A percentile compares a stretch with the other conserved stretches of the same genome.
phyloP scores from a whole-genome alignment of 345 rosid genomes.

The Euphorbia lathyris region DNA sequence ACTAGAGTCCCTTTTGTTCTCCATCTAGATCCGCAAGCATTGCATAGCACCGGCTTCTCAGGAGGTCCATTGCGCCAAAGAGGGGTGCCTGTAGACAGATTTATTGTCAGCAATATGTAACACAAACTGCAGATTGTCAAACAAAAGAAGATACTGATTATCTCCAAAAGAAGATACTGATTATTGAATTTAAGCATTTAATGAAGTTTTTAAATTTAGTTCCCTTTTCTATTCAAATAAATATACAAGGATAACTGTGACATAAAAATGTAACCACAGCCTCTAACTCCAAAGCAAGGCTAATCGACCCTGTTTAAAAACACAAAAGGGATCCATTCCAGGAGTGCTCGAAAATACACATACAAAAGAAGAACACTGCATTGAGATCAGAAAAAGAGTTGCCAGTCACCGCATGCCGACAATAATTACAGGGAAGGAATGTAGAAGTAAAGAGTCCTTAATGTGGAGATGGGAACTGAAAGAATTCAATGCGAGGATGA shows the following conservation, averaged over 20 bases:
- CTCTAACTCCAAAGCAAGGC: too few relatives aligned
- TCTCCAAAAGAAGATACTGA: too few relatives aligned
- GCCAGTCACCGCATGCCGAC: not conserved
- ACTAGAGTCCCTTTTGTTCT: conserved; percentile 83
- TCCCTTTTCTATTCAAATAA: too few relatives aligned
- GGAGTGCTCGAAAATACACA: conserved; percentile 7
- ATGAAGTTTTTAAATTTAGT: too few relatives aligned
- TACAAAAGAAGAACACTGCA: not conserved
- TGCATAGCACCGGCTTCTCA: conserved; percentile 95
- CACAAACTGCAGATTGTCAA: not conserved
- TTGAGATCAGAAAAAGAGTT: not conserved
- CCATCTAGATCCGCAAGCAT: conserved; percentile 99
- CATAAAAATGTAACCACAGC: too few relatives aligned
- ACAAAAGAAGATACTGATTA: conserved; percentile 6
- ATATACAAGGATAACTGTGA: too few relatives aligned
- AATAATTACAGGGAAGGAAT: not conserved
- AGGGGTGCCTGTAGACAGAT: conserved; percentile 66
- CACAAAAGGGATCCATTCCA: too few relatives aligned
- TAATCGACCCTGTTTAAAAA: too few relatives aligned
- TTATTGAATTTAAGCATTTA: too few relatives aligned
- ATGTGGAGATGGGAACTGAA: not conserved
- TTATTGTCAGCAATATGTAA: conserved; percentile 19
- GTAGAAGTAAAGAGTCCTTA: not conserved
- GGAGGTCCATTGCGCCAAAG: conserved; percentile 98
- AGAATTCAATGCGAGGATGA: not conserved